Evolutionary conservation across 805 yeast species (phyloP).

Genomic region (Starmerella floricola): DNA sequence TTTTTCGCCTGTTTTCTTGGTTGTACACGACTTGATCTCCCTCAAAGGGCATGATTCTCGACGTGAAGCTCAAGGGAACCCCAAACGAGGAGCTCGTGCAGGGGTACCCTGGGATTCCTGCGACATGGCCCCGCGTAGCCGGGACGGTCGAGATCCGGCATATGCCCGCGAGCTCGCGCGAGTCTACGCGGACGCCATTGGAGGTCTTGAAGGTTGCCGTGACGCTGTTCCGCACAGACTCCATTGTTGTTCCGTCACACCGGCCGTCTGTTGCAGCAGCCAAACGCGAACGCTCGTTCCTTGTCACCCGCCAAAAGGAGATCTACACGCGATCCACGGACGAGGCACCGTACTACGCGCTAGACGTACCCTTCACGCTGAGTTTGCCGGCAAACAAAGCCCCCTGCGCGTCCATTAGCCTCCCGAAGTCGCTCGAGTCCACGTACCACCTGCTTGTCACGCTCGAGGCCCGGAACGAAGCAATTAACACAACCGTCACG

Average conservation of each 20-base stretch:
- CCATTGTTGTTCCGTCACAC: constrained; percentile 27
- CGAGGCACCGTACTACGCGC: constrained; percentile 21
- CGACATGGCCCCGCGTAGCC: constrained; percentile 33
- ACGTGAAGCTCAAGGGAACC: constrained; percentile 25
- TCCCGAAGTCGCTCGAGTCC: constrained; percentile 27
- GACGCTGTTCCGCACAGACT: constrained; percentile 32
- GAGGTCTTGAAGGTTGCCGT: constrained; percentile 24
- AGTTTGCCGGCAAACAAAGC: constrained; percentile 27
- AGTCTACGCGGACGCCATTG: constrained; percentile 11
- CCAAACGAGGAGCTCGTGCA: constrained; percentile 33
- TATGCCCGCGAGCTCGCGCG: constrained; percentile 4
- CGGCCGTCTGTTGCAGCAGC: constrained; percentile 26
- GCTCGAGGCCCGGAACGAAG: constrained; percentile 11
- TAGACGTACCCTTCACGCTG: constrained; percentile 33
- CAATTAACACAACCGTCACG: constrained; percentile 1
- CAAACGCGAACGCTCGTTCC: constrained; percentile 29
- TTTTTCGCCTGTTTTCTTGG: too few species aligned
- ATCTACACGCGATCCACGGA: constrained; percentile 17
- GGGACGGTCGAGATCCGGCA: constrained; percentile 31
- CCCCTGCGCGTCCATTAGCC: constrained; percentile 29
- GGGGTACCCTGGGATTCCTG: constrained; percentile 35
- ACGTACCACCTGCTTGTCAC: constrained; percentile 29
- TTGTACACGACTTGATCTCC: too few species aligned
- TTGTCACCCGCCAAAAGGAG: constrained; percentile 27
- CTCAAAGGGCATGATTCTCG: too few species aligned